Evolutionary conservation across 2,329 filamentous ascomycete species (phyloP), one percentile per base, ranked within the genome.

Genomic region (Sclerotinia trifoliorum): DNA sequence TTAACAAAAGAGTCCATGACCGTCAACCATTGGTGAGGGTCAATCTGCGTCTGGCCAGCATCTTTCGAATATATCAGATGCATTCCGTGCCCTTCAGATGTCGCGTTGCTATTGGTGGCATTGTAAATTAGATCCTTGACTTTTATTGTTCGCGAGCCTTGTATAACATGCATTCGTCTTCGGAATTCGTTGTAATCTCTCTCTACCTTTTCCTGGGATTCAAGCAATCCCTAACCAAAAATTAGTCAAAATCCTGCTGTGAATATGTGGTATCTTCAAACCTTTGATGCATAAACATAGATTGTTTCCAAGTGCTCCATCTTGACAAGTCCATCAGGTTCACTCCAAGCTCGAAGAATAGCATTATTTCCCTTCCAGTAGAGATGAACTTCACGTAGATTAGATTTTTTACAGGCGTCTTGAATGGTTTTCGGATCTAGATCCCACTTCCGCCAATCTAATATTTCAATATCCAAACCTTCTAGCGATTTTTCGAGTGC

Each of bases 341-440:
- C 75, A 29, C 73, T 73, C 77, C 77, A 78, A 2, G 72, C 74
- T n/a, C 73, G 69, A 7, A 79, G 69, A n/a, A 78, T 72, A 3
- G 77, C 72, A 42, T 77, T 76, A 65, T 77, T 79, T 11, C 77
- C 76, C 55, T 72, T 74, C 74, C 75, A 78, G 49, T 75, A 73
- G 1, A 79, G 69, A 15, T 74, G 62, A 3, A 78, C 68, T 51
- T 74, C 69, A 21, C 66, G 58, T 5, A 71, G 69, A 8, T 67
- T 55, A 2, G 70, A 68, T 24, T 67, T 71, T 0, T 68, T 71
- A 29, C n/a, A 26, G 39, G 39, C 39, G 39, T 42, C 39, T 42
- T 42, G 39, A 42, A 42, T 42, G 39, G 39, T 13, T 42, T 42
- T 42, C 6, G 39, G 39, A 42, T 42, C 39, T 42, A 42, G 39